Conservation (phyloP, 202 grass and related monocot species). For the Musa balbisiana region DNA sequence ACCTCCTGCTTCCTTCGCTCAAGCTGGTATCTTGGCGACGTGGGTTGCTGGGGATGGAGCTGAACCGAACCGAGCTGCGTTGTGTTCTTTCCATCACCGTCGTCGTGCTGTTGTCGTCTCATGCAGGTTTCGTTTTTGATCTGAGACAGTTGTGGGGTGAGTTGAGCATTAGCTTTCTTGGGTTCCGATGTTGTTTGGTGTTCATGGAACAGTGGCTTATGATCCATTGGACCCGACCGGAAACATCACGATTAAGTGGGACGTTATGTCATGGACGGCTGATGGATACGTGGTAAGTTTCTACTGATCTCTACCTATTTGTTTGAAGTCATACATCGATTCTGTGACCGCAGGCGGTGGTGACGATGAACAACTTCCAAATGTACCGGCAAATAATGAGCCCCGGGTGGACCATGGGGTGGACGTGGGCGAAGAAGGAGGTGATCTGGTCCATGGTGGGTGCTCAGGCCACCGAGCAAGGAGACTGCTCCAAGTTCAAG, state of each 20-base stretch:
- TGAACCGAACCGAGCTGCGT: background rate
- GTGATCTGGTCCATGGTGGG: slow-evolving; percentile 99
- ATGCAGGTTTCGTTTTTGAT: slow-evolving; percentile 32
- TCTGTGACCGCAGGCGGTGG: slow-evolving; percentile 37
- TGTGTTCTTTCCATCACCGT: slow-evolving; percentile 14
- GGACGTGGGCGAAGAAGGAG: slow-evolving; percentile 81
- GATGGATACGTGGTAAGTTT: slow-evolving; percentile 89
- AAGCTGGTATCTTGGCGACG: background rate
- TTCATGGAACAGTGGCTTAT: slow-evolving; percentile 44
- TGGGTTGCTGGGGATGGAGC: background rate
- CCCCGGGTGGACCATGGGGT: slow-evolving; percentile 77
- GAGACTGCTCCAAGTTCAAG: slow-evolving; percentile 96
- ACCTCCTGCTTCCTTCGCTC: too few species aligned
- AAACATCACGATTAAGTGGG: slow-evolving; percentile 99
- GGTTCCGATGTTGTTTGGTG: background rate
- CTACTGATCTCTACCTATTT: background rate
- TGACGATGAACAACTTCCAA: slow-evolving; percentile 97
- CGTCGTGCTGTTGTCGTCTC: slow-evolving; percentile 37
- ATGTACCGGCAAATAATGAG: slow-evolving; percentile 79
- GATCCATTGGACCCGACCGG: slow-evolving; percentile 85
- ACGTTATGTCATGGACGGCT: slow-evolving; percentile 84
- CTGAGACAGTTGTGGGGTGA: background rate
- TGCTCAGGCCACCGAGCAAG: slow-evolving; percentile 86
- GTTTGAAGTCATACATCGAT: background rate
- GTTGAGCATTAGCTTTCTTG: background rate